These are phyloP conservation scores for Trichoderma reesei DNA, from an alignment of 495 filamentous ascomycete species.

Conservation along the genomic window DNA sequence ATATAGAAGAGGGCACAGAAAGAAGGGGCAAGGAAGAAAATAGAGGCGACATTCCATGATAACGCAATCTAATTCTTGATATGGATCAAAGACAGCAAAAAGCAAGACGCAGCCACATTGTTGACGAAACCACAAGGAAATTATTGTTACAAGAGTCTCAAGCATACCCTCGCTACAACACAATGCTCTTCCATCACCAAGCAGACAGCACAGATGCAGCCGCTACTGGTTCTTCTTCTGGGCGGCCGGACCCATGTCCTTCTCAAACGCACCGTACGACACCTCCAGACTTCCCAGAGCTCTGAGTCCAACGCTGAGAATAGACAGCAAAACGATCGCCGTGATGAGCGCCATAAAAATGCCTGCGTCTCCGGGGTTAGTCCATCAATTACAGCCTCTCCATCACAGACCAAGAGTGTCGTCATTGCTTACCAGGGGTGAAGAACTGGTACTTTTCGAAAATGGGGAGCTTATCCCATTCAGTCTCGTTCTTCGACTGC, in stretches of 20 bases:
- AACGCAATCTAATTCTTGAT: too few relatives aligned
- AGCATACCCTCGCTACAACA: neutral
- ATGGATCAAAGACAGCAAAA: neutral
- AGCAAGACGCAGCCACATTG: neutral
- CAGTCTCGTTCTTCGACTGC: constrained; percentile 18
- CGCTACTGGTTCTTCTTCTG: constrained; percentile 71
- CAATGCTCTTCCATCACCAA: neutral
- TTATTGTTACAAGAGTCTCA: neutral
- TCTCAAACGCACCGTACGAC: constrained; percentile 88
- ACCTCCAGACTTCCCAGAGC: constrained; percentile 75
- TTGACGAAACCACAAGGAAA: neutral
- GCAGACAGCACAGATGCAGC: too few relatives aligned
- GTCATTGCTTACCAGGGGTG: constrained; percentile 43
- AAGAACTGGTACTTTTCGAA: constrained; percentile 93
- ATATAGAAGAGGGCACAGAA: neutral
- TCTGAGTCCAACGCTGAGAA: constrained; percentile 66
- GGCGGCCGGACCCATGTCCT: constrained; percentile 78
- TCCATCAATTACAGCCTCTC: constrained; percentile 25
- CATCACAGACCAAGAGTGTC: neutral
- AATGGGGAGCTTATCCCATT: constrained; percentile 43
- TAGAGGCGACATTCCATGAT: too few relatives aligned
- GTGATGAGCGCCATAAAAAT: constrained; percentile 72
- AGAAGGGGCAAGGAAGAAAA: too few relatives aligned
- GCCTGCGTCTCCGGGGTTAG: constrained; percentile 32
- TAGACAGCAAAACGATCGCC: constrained; percentile 54